Base-by-base conservation (phyloP, 768 basidiomycete genomes). In the Russula foetens region DNA sequence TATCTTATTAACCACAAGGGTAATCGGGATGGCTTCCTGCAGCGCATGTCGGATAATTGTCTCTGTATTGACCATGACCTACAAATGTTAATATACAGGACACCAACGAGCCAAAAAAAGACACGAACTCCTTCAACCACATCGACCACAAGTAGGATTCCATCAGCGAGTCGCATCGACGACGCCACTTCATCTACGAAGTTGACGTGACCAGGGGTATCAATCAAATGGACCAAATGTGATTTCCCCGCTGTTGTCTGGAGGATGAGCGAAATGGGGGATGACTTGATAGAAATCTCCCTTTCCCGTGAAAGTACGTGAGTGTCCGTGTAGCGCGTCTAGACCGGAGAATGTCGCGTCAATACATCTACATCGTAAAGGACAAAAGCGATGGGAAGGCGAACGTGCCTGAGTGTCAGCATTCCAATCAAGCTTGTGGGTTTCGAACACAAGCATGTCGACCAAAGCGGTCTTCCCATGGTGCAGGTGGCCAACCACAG, bases 201-300 rank as follows among this genome's bases (percentile, higher is more conserved):
- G 74, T 98, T 98, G 61, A 95, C 92, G 69, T 99, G 97, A 35
- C 97, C 97, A 3, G 97, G 97, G 0, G 97, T 98, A 72, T 99
- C 97, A 67, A 99, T 86, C 31, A 98, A 73, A 73, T 99, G 95
- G 54, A 98, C 71, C 23, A 99, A 79, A 73, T 95, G 89, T 2
- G 94, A 97, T 76, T 98, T 98, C 58, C 94, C 92, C 46, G 81
- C 76, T 15, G 92, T 93, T 15, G 83, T 90, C 19, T 84, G 83
- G 4, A 98, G 78, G 56, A 99, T 77, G 53, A 99, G 80, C 15
- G 95, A 97, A 86, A 99, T 96, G 8, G 97, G 94, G 0, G 89
- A 91, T 1, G 96, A 97, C 75, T 98, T 98, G 68, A 98, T 86
- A 11, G 96, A 98, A 62, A 99, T 90, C 67, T 84, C 85, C 29